Base-by-base conservation (phyloP, 805 yeast species). In the Blastobotrys attinorum region DNA sequence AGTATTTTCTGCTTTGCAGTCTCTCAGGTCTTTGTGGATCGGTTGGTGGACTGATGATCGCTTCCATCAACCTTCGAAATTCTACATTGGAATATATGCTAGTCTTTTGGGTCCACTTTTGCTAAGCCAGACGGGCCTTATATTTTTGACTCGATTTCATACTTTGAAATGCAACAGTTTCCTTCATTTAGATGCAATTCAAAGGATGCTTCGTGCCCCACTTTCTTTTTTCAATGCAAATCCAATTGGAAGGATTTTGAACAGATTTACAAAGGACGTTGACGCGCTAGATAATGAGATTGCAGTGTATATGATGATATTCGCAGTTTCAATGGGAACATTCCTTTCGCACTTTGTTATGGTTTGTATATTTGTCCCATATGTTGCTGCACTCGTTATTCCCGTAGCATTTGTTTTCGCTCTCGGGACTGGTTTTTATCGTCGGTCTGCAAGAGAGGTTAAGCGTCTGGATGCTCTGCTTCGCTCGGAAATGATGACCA, bases 201-300 rank as follows among this genome's bases (percentile, higher is more conserved):
- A 67, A 41, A 73, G 72, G n/a, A 79, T 87, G 31, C 62, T 89
- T 59, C 74, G 81, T 48, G 92, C 97, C 1, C 82, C 73, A 50
- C 69, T 87, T 51, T 75, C 96, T 56, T 90, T 92, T 65, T 90
- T 89, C 63, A 97, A 90, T 59, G 74, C 92, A 15, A 90, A 97
- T 3, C 97, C 98, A 7, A 75, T 83, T 53, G 98, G 98, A 25
- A 80, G 97, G 62, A 84, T 90, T 45, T 85, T 90, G 87, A 90
- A 90, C 64, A 75, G 98, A 59, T 90, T 90, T 59, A 85, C 96
- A 7, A 88, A 86, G 60, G 98, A 90, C 67, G 78, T 90, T 51
- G 97, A 90, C 64, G 77, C 89, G 7, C 77, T 89, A 45, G 98
- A 90, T 65, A 96, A 90, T 65, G 96, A 89, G 53, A 69, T 90